These are phyloP conservation scores for Zopfochytrium polystomum DNA, from an alignment of 371 early-diverging fungal species.

Conservation along the genomic window DNA sequence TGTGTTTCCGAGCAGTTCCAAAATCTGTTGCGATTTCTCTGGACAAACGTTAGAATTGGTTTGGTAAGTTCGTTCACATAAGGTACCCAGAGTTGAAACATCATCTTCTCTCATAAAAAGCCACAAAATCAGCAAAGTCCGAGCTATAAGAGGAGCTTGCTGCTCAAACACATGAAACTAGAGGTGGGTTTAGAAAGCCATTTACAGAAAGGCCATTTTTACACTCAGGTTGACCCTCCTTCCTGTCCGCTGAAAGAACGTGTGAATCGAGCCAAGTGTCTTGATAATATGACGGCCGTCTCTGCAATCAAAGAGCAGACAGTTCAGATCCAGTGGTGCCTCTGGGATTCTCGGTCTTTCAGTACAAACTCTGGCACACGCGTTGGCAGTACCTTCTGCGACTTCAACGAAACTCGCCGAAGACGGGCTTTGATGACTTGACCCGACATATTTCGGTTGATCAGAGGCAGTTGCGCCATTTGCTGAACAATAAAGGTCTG, in stretches of 20 bases:
- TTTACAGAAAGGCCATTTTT: background rate
- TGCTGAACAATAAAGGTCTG: background rate
- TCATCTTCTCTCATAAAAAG: conserved; percentile 22
- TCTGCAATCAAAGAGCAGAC: conserved; percentile 37
- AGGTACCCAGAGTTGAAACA: background rate
- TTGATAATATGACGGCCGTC: conserved; percentile 44
- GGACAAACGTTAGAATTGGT: background rate
- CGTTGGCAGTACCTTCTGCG: background rate
- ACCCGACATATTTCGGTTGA: background rate
- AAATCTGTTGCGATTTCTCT: conserved; percentile 43
- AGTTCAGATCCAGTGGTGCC: too few relatives aligned
- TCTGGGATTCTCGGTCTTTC: background rate
- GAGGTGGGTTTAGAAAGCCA: background rate
- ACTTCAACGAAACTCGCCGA: background rate
- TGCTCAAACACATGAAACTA: conserved; percentile 50
- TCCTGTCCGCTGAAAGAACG: conserved; percentile 4
- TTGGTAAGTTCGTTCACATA: background rate
- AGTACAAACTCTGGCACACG: background rate
- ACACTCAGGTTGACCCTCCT: conserved; percentile 1
- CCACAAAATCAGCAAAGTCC: conserved; percentile 40
- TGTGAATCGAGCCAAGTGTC: conserved; percentile 36
- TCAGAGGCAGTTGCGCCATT: background rate
- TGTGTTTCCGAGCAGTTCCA: conserved; percentile 50
- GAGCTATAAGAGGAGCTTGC: conserved; percentile 39
- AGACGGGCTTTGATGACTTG: background rate